Evolutionary conservation across 2,329 filamentous ascomycete genomes (phyloP).

Genomic region (Ceratocystis cacaofunesta): DNA sequence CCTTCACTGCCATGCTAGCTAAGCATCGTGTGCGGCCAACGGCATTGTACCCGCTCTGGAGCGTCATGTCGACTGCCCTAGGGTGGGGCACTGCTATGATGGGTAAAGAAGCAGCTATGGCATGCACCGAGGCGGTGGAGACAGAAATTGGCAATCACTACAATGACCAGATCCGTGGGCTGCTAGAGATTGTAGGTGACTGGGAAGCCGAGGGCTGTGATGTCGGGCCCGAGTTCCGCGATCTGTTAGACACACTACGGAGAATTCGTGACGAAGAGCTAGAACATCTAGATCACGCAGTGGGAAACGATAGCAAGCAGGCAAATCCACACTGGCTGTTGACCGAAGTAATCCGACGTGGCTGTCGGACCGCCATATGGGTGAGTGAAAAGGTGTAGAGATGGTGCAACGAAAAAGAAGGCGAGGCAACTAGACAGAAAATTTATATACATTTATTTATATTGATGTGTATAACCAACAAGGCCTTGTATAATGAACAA

Average conservation of each 20-base stretch:
- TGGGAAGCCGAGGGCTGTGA: slow-evolving; percentile 68
- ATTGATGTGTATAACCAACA: slow-evolving; percentile 10
- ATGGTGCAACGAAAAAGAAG: background rate
- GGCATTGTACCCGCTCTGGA: slow-evolving; percentile 84
- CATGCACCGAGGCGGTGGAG: slow-evolving; percentile 94
- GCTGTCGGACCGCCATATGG: slow-evolving; percentile 86
- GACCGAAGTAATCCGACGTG: slow-evolving; percentile 74
- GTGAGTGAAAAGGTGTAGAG: slow-evolving; percentile 57
- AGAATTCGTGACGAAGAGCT: slow-evolving; percentile 88
- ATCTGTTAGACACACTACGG: slow-evolving; percentile 58
- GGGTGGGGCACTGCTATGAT: slow-evolving; percentile 83
- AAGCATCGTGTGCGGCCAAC: slow-evolving; percentile 86
- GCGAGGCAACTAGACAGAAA: background rate
- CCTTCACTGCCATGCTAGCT: slow-evolving; percentile 70
- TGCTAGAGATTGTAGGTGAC: slow-evolving; percentile 66
- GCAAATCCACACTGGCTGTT: slow-evolving; percentile 81
- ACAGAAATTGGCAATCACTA: slow-evolving; percentile 96
- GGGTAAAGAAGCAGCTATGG: slow-evolving; percentile 92
- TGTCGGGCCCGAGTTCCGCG: slow-evolving; percentile 60
- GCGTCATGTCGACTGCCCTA: slow-evolving; percentile 59
- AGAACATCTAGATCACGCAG: slow-evolving; percentile 89
- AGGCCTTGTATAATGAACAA: background rate
- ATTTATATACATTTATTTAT: background rate
- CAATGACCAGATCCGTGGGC: slow-evolving; percentile 70
- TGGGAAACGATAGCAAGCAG: slow-evolving; percentile 82